Conservation (phyloP, 1,284 basidiomycete species). For the Sparassis latifolia region DNA sequence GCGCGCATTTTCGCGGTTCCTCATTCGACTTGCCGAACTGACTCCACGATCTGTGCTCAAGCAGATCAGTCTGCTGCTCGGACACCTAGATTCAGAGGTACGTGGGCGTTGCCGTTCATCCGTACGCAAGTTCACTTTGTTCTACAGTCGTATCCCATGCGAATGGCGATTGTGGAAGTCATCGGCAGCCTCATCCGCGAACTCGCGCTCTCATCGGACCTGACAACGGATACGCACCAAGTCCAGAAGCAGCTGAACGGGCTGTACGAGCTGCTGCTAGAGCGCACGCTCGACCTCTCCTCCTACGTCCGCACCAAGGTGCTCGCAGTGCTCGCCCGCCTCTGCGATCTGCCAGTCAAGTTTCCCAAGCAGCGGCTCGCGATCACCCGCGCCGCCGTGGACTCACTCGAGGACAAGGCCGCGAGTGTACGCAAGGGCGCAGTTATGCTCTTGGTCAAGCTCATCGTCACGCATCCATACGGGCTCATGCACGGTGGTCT, state of each 20-base stretch:
- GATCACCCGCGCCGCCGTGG: slow-evolving; percentile 73
- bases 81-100: slow-evolving; percentile 91
- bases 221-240: slow-evolving; percentile 48
- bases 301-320: slow-evolving; percentile 91
- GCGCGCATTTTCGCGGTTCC: slow-evolving; percentile 80
- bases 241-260: slow-evolving; percentile 78
- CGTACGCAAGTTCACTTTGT: neutral
- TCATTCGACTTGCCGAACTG: slow-evolving; percentile 78
- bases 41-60: slow-evolving; percentile 86
- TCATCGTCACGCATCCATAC: slow-evolving; percentile 90
- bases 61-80: slow-evolving; percentile 81
- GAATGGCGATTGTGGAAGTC: slow-evolving; percentile 87
- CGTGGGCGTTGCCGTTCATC: slow-evolving; percentile 14
- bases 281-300: slow-evolving; percentile 84
- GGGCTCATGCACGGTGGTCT: slow-evolving; percentile 81
- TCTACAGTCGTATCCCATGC: slow-evolving; percentile 88
- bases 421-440: slow-evolving; percentile 84
- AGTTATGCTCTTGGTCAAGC: slow-evolving; percentile 69
- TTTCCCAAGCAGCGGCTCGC: slow-evolving; percentile 84
- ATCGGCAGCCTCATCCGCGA: slow-evolving; percentile 79
- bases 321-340: slow-evolving; percentile 68
- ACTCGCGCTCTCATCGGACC: slow-evolving; percentile 55
- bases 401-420: slow-evolving; percentile 87
- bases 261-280: slow-evolving; percentile 81
- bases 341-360: slow-evolving; percentile 70